These are phyloP conservation scores for Fistulinella staudtii DNA, from an alignment of 1,284 basidiomycete species.

Conservation along the genomic window DNA sequence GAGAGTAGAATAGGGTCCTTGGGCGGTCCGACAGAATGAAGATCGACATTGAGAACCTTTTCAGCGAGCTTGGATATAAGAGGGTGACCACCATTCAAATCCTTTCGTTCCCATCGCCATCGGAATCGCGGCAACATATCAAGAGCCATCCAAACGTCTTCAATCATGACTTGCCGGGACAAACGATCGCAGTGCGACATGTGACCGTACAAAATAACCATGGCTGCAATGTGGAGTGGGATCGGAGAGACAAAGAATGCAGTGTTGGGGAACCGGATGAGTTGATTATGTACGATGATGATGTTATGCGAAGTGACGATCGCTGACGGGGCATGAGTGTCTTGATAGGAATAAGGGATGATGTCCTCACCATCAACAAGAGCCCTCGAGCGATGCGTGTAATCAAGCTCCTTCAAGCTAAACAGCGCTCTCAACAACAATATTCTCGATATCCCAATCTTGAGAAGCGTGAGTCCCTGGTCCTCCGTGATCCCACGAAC, in stretches of 20 bases:
- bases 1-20: conserved; percentile 55
- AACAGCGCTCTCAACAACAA: conserved; percentile 71
- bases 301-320: conserved; percentile 81
- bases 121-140: conserved; percentile 81
- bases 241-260: conserved; percentile 83
- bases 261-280: conserved; percentile 76
- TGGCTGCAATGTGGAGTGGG: conserved; percentile 79
- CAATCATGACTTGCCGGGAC: conserved; percentile 57
- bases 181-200: conserved; percentile 71
- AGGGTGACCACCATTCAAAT: conserved; percentile 71
- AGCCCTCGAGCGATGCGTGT: conserved; percentile 59
- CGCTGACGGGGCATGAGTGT: conserved; percentile 41
- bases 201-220: conserved; percentile 81
- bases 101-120: conserved; percentile 83
- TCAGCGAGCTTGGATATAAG: conserved; percentile 75
- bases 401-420: conserved; percentile 64
- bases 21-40: conserved; percentile 57
- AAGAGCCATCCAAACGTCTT: conserved; percentile 78
- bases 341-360: conserved; percentile 1
- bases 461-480: conserved; percentile 72
- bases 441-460: conserved; percentile 76
- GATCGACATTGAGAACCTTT: conserved; percentile 65
- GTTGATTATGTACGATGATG: conserved; percentile 73
- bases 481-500: conserved; percentile 73
- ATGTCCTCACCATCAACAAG: conserved; percentile 62